Evolutionary conservation across 2,329 filamentous ascomycete species (phyloP).

Genomic region (Fusarium sarcochroum): DNA sequence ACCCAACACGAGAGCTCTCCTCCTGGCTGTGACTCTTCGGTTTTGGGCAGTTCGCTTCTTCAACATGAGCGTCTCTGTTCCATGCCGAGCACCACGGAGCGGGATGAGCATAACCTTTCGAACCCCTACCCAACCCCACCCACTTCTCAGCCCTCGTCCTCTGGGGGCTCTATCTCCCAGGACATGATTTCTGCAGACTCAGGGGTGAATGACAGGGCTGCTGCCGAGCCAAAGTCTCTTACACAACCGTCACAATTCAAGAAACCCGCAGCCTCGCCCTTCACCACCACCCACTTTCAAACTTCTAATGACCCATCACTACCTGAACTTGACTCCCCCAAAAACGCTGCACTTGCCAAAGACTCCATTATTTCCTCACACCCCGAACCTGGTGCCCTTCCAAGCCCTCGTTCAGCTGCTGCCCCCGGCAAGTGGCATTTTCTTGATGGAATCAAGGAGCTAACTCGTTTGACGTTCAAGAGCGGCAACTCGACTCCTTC

Average conservation of each 20-base stretch:
- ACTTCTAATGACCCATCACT: constrained; percentile 43
- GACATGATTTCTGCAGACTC: constrained; percentile 46
- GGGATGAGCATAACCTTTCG: constrained; percentile 44
- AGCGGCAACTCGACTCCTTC: constrained; percentile 93
- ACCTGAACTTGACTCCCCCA: constrained; percentile 39
- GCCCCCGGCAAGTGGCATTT: constrained; percentile 70
- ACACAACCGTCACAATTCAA: constrained; percentile 41
- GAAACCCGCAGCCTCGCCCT: constrained; percentile 42
- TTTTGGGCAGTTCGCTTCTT: constrained; percentile 43
- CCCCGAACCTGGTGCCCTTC: constrained; percentile 64
- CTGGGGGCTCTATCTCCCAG: constrained; percentile 51
- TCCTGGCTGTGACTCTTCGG: constrained; percentile 39
- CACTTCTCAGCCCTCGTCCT: constrained; percentile 63
- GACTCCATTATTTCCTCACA: constrained; percentile 39
- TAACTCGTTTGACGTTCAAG: constrained; percentile 89
- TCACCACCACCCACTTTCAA: constrained; percentile 49
- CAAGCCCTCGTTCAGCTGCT: constrained; percentile 57
- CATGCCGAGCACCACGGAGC: constrained; percentile 43
- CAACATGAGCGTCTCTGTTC: constrained; percentile 44
- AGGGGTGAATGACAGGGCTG: constrained; percentile 43
- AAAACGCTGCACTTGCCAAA: constrained; percentile 38
- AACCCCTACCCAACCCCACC: constrained; percentile 71
- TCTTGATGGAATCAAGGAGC: constrained; percentile 81
- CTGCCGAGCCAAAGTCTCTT: constrained; percentile 40
- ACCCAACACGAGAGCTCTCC: constrained; percentile 46